Percentiles rank a stretch among this genome's conserved stretches.
Conservation (phyloP, 257 asterid genomes). For the Plantago major region DNA sequence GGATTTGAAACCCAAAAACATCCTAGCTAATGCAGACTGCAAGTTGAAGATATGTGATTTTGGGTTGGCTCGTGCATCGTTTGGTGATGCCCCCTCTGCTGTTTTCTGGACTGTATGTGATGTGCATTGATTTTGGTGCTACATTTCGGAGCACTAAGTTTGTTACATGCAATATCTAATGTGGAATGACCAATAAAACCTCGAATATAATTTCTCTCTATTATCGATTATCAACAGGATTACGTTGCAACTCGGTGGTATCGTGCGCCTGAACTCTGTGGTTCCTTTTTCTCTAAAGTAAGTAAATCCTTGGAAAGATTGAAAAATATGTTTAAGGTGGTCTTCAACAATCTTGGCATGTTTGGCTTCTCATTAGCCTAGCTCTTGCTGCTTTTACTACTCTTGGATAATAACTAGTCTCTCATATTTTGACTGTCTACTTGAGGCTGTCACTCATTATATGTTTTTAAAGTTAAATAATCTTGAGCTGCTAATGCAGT, state of each 20-base stretch:
- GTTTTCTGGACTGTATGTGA: conserved; percentile 80
- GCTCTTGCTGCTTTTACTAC: too few species aligned
- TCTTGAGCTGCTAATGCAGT: too few species aligned
- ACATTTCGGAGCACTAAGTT: conserved; percentile 1
- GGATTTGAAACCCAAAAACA: conserved; percentile 71
- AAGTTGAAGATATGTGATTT: conserved; percentile 80
- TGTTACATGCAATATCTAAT: neutral
- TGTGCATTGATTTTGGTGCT: conserved; percentile 7
- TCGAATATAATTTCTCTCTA: conserved; percentile 11
- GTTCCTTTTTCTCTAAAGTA: conserved; percentile 74
- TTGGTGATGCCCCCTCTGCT: conserved; percentile 69
- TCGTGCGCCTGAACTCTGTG: conserved; percentile 90
- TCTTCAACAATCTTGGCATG: neutral
- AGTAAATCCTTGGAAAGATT: conserved; percentile 23
- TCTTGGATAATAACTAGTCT: too few species aligned
- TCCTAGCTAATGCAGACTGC: conserved; percentile 83
- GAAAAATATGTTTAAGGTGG: neutral
- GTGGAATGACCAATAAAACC: neutral
- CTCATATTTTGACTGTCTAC: too few species aligned
- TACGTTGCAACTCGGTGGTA: conserved; percentile 88
- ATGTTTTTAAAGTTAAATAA: too few species aligned
- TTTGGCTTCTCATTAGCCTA: too few species aligned
- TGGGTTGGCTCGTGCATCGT: conserved; percentile 75
- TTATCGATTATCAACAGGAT: conserved; percentile 45
- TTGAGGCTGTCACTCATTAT: too few species aligned